A percentile compares a stretch with the other conserved stretches of the same genome.
Conservation (phyloP, 176 grass and related monocot species). For the Musa schizocarpa region DNA sequence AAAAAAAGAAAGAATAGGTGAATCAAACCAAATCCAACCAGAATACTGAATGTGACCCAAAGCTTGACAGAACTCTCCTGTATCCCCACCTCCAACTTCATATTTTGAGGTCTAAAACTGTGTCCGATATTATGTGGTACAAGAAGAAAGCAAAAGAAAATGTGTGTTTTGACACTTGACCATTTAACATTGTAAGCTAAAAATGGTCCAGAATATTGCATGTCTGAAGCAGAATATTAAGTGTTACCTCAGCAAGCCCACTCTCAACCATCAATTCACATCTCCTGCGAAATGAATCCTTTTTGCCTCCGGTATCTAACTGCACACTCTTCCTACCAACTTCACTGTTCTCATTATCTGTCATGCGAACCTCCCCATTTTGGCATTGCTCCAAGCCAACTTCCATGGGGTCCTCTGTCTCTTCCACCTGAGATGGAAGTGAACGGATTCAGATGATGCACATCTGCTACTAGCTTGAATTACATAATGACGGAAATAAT, state of each 20-base stretch:
- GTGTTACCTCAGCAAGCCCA: conserved; percentile 69
- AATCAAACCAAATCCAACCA: too few relatives aligned
- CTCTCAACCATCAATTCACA: conserved; percentile 70
- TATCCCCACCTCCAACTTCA: too few relatives aligned
- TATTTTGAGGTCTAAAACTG: neutral
- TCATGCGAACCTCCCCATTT: too few relatives aligned
- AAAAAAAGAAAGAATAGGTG: too few relatives aligned
- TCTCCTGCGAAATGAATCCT: conserved; percentile 60
- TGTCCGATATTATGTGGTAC: neutral
- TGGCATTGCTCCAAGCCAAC: too few relatives aligned
- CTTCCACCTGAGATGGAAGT: conserved; percentile 38
- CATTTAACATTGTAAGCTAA: neutral
- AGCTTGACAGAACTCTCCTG: too few relatives aligned
- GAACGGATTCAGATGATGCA: conserved; percentile 6
- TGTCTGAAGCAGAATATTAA: neutral
- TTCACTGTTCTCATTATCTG: too few relatives aligned
- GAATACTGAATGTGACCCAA: too few relatives aligned
- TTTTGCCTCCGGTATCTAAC: conserved; percentile 41
- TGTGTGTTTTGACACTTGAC: neutral
- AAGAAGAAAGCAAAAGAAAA: neutral
- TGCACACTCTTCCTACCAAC: too few relatives aligned
- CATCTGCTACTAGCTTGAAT: neutral
- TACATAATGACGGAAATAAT: neutral
- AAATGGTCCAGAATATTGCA: neutral
- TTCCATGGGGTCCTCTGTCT: too few relatives aligned